Evolutionary conservation across 2,329 filamentous ascomycete genomes (phyloP).

Genomic region (Elsinoe arachidis): DNA sequence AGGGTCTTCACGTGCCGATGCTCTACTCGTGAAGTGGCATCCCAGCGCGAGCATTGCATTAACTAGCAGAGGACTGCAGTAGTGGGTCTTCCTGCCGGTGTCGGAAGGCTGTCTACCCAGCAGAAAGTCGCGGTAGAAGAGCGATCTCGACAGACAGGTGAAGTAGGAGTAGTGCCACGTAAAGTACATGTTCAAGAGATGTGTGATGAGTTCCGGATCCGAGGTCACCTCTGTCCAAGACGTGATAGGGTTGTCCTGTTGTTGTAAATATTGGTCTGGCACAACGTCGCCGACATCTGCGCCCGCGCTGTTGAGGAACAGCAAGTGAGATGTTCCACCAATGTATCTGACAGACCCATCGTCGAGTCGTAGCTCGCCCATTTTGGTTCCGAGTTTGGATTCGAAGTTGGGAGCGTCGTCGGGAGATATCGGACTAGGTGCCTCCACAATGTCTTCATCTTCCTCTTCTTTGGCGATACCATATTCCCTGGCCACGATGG

Average conservation of each 20-base stretch:
- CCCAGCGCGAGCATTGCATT: constrained; percentile 29
- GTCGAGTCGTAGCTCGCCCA: constrained; percentile 81
- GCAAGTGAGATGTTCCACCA: constrained; percentile 86
- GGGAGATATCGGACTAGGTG: constrained; percentile 31
- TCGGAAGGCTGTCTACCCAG: constrained; percentile 53
- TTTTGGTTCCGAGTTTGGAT: constrained; percentile 77
- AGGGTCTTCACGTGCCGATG: constrained; percentile 54
- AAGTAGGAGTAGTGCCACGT: constrained; percentile 97
- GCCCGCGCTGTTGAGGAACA: constrained; percentile 54
- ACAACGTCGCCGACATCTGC: background rate
- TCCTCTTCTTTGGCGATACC: constrained; percentile 37
- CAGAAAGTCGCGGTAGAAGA: constrained; percentile 81
- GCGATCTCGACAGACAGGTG: constrained; percentile 72
- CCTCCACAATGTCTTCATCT: constrained; percentile 25
- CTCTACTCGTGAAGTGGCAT: constrained; percentile 47
- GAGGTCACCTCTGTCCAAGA: constrained; percentile 84
- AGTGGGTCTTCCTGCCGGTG: constrained; percentile 49
- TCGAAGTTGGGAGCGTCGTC: constrained; percentile 46
- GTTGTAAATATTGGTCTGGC: constrained; percentile 36
- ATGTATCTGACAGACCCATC: constrained; percentile 86
- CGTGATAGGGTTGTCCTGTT: constrained; percentile 60
- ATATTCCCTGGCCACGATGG: constrained; percentile 47
- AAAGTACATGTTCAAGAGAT: constrained; percentile 96
- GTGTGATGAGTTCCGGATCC: constrained; percentile 68
- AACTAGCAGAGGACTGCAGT: constrained; percentile 61